Base-by-base conservation (phyloP, 1,139 yeast species). In the Yamadazyma pseudoaaseri region DNA sequence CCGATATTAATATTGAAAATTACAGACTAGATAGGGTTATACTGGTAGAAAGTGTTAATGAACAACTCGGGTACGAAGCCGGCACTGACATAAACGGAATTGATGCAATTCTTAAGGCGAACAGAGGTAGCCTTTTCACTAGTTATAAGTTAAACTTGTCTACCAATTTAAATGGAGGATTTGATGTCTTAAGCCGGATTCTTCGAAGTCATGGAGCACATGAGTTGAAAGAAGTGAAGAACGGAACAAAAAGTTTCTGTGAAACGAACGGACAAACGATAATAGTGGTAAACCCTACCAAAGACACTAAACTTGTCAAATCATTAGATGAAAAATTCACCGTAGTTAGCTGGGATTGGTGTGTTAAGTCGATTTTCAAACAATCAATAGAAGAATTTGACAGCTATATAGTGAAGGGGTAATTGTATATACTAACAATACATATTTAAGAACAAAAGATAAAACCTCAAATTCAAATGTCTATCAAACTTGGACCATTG, bases 331-430 rank as follows among this genome's bases (percentile, higher is more conserved):
- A 60, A 18, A 35, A 60, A 8, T 44, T 65, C 13, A 49, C 51
- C 5, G 62, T 75, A 2, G 68, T 80, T 7, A 82, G 78, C 40
- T 81, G 87, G 87, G 78, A 80, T 38, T 79, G 85, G 84, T 73
- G 83, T 39, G 80, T 81, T 7, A 60, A 68, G 36, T 67, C 79
- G 30, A 76, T 81, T 0, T 81, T 81, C 52, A 65, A 64, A 27
- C 70, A 74, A 65, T 47, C 59, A 17, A 40, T 67, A 21, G 58
- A 60, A 38, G 46, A 48, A 2, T 53, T 52, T 25, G 54, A 56
- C 6, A 42, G 48, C 4, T 66, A 47, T 38, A 38, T 29, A 20
- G 38, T 40, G 16, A 22, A 22, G 11, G 6, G 27, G 7, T 12
- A 6, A 14, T 11, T 6, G 9, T 13, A 8, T 7, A 14, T 25